A percentile compares a stretch with the other conserved stretches of the same genome.
phyloP scores from a whole-genome alignment of 2,329 filamentous ascomycete genomes.

The Thielaviopsis ethacetica region DNA sequence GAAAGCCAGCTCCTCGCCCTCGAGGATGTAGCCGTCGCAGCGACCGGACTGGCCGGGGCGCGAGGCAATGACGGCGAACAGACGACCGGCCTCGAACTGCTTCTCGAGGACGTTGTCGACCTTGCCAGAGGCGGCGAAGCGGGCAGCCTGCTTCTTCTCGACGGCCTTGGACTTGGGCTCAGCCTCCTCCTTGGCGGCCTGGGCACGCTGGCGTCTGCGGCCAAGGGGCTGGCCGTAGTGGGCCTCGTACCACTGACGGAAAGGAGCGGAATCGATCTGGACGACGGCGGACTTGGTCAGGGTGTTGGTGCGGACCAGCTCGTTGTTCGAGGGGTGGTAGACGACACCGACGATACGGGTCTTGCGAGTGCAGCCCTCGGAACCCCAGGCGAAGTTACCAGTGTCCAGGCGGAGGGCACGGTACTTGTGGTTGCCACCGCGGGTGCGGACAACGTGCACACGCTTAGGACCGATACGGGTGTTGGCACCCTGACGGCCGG shows the following conservation, averaged over 20 bases:
- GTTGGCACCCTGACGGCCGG: slow-evolving; percentile 97
- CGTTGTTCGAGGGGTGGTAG: slow-evolving; percentile 99
- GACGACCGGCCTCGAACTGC: slow-evolving; percentile 98
- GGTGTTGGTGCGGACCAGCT: slow-evolving; percentile 99
- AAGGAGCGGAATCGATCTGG: slow-evolving; percentile 95
- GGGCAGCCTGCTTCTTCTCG: slow-evolving; percentile 88
- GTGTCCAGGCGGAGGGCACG: slow-evolving; percentile 95
- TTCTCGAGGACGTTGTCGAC: slow-evolving; percentile 84
- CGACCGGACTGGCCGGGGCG: slow-evolving; percentile 94
- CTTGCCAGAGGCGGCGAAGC: slow-evolving; percentile 74
- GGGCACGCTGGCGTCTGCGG: slow-evolving; percentile 80
- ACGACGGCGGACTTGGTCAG: slow-evolving; percentile 97
- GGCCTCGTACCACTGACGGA: slow-evolving; percentile 99
- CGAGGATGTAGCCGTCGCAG: slow-evolving; percentile 91
- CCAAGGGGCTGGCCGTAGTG: slow-evolving; percentile 91
- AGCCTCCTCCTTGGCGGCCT: slow-evolving; percentile 40
- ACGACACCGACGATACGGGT: slow-evolving; percentile 95
- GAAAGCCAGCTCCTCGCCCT: slow-evolving; percentile 99
- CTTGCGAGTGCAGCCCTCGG: slow-evolving; percentile 96
- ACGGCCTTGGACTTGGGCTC: slow-evolving; percentile 90
- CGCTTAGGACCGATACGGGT: slow-evolving; percentile 97
- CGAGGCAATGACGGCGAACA: slow-evolving; percentile 84
- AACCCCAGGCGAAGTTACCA: slow-evolving; percentile 99
- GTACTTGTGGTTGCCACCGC: slow-evolving; percentile 99
- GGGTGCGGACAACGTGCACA: slow-evolving; percentile 91